Conservation (phyloP, 805 yeast species). For the Candida sakaeoensis region DNA sequence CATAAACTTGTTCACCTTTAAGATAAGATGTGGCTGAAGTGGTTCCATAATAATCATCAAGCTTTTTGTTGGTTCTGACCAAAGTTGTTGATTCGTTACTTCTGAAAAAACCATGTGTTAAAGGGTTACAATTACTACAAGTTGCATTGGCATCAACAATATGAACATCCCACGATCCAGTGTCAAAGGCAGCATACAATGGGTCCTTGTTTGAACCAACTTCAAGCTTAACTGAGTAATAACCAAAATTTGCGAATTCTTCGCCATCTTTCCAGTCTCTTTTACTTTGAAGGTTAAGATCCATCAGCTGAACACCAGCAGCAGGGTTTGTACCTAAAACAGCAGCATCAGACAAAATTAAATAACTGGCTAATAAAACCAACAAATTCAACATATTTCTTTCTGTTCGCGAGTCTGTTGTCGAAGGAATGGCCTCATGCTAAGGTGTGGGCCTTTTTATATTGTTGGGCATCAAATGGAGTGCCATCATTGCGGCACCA, state of each 20-base stretch:
- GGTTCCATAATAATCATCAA: neutral
- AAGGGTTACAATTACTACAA: neutral
- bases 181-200: slow-evolving; percentile 18
- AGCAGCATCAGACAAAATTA: neutral
- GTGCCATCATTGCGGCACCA: too few relatives aligned
- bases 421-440: too few relatives aligned
- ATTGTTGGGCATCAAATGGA: too few relatives aligned
- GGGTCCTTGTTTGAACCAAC: slow-evolving; percentile 15
- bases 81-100: neutral
- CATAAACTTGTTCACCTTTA: slow-evolving; percentile 17
- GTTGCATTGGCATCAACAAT: slow-evolving; percentile 11
- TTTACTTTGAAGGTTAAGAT: neutral
- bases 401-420: too few relatives aligned
- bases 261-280: neutral
- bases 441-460: too few relatives aligned
- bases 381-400: neutral
- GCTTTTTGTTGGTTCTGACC: neutral
- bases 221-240: slow-evolving; percentile 11
- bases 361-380: neutral
- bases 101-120: neutral
- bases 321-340: neutral
- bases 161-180: slow-evolving; percentile 24
- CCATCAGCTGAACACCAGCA: neutral
- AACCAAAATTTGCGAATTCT: neutral
- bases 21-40: neutral